A percentile compares a stretch with the other conserved stretches of the same genome.
Conservation (phyloP, 2,329 filamentous ascomycete species). For the Clonostachys rhizophaga region DNA sequence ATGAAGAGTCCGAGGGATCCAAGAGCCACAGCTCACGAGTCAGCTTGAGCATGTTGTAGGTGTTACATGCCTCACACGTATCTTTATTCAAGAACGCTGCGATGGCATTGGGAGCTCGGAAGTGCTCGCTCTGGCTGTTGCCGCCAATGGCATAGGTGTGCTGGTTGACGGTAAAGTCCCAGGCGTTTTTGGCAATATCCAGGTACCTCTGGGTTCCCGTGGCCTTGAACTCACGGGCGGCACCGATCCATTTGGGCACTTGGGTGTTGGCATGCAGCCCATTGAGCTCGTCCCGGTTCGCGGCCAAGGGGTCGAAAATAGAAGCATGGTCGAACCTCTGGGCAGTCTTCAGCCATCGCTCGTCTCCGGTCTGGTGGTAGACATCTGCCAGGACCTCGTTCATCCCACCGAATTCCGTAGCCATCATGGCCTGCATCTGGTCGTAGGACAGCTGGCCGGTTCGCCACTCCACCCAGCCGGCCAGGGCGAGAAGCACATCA, state of each 20-base stretch:
- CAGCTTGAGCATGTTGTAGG: slow-evolving; percentile 53
- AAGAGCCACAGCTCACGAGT: slow-evolving; percentile 44
- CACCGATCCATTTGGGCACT: slow-evolving; percentile 49
- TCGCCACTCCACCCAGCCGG: slow-evolving; percentile 41
- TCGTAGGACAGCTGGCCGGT: slow-evolving; percentile 32
- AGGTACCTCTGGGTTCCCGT: slow-evolving; percentile 37
- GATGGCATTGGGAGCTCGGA: slow-evolving; percentile 39
- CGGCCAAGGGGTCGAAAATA: slow-evolving; percentile 39
- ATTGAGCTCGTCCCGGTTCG: slow-evolving; percentile 35
- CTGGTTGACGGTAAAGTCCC: slow-evolving; percentile 35
- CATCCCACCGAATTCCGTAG: slow-evolving; percentile 49
- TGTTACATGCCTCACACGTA: slow-evolving; percentile 47
- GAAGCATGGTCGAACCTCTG: slow-evolving; percentile 43
- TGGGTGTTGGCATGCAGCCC: slow-evolving; percentile 49
- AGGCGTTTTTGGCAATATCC: slow-evolving; percentile 44
- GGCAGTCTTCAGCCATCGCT: slow-evolving; percentile 38
- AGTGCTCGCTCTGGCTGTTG: slow-evolving; percentile 50
- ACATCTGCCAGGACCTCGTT: slow-evolving; percentile 44
- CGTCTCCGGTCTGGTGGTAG: slow-evolving; percentile 37
- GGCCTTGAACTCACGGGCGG: slow-evolving; percentile 39
- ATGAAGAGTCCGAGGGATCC: slow-evolving; percentile 28
- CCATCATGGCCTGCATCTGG: slow-evolving; percentile 42
- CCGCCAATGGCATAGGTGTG: slow-evolving; percentile 49
- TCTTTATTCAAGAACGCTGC: slow-evolving; percentile 34
- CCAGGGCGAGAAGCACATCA: slow-evolving; percentile 35